Percentiles rank a stretch among this genome's conserved stretches.
Conservation (phyloP, 78 protist species). For the Tieghemostelium lacteum region DNA sequence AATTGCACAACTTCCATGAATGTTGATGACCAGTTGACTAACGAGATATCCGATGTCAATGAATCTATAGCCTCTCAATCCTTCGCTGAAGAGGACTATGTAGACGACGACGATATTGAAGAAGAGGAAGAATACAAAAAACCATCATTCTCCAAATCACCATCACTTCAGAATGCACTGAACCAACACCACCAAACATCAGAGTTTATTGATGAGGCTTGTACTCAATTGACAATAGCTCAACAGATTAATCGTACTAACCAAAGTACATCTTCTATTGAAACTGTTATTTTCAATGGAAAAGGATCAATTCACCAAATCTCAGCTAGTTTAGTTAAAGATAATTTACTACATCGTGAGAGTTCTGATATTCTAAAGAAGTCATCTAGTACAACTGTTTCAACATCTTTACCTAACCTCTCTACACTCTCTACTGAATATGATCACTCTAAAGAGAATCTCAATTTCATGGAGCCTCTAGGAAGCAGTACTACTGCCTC, state of each 20-base stretch:
- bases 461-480: neutral
- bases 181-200: too few relatives aligned
- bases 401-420: neutral
- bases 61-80: neutral
- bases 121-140: constrained; percentile 5
- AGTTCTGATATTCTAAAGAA: too few relatives aligned
- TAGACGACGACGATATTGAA: constrained; percentile 14
- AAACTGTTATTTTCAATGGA: neutral
- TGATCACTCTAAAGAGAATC: neutral
- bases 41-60: neutral
- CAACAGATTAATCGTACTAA: neutral
- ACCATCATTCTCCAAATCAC: neutral
- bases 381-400: too few relatives aligned
- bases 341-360: too few relatives aligned
- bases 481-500: neutral
- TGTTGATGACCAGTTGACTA: neutral
- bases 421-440: neutral
- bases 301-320: neutral
- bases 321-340: too few relatives aligned
- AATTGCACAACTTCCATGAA: neutral
- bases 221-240: neutral
- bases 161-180: neutral
- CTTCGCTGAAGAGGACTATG: constrained; percentile 5
- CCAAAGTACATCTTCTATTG: neutral
- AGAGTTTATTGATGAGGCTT: neutral